Base-by-base conservation (phyloP, 2,329 filamentous ascomycete genomes). In the Exophiala phaeomuriformis region DNA sequence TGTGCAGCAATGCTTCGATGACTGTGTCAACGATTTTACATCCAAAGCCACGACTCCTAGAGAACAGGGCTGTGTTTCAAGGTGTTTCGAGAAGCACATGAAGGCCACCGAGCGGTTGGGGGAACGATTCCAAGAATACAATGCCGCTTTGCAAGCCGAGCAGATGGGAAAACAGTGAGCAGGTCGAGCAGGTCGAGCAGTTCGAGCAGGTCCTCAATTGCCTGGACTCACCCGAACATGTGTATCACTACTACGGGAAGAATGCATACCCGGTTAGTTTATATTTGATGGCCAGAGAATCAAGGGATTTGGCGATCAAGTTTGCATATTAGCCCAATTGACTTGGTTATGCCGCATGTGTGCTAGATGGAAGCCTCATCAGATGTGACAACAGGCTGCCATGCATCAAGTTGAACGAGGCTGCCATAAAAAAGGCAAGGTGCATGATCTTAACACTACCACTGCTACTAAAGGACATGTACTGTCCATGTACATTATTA, bases 21-120 rank as follows among this genome's bases (percentile, higher is more conserved):
- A 93, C 73, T 98, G 93, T 79, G 83, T 98, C 74, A 91, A 90
- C 73, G 90, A 97, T 79, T 98, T 98, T 81, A 95, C 90, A 67
- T 95, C 90, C 75, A 97, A 97, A 77, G 88, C 89, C 46, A 82
- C 98, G 62, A 85, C 87, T 60, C 81, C 84, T 63, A 85, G 88
- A 69, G 93, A 98, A 76, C 86, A 87, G 67, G 85, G 87, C 70
- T 98, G 93, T 76, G 84, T 97, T 66, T 84, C 88, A 75, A 87
- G 90, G 66, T 98, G 93, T 74, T 90, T 97, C 58, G 86, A 93
- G 74, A 98, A 98, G 78, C 88, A 88, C 73, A 85, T 97, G 79
- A 93, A 94, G 71, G 85, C 85, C 60, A 88, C 88, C 61, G 88
- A 93, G 73, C 85, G 93, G 57, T 78, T 98, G 65, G 88, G 90